Percentiles rank a stretch among this genome's conserved stretches.
Evolutionary conservation across 805 yeast species (phyloP).

Genomic region (Candida palmyrensis): DNA sequence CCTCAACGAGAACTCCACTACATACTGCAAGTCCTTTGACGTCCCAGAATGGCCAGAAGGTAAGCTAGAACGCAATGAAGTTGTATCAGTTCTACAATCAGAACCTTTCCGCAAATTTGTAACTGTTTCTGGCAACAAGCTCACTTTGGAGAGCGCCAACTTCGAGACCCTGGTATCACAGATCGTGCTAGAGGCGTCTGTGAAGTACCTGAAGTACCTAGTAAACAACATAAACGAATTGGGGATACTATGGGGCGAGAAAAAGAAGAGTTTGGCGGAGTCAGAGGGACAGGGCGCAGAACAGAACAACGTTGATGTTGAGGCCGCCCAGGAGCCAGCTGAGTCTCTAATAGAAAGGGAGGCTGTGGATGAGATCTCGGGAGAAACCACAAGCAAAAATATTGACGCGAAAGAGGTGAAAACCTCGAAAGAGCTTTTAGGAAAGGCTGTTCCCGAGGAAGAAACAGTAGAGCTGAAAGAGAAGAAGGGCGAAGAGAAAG

Average conservation of each 20-base stretch:
- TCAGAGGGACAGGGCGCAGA: conserved; percentile 3
- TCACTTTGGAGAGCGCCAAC: conserved; percentile 16
- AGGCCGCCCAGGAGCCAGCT: conserved; percentile 5
- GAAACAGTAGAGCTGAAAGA: conserved; percentile 5
- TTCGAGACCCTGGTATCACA: conserved; percentile 17
- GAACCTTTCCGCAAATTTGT: conserved; percentile 17
- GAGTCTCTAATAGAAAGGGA: conserved; percentile 3
- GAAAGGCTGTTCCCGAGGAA: conserved; percentile 6
- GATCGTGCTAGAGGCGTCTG: conserved; percentile 16
- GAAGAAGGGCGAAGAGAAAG: conserved; percentile 6
- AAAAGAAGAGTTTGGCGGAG: neutral
- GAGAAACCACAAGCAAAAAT: no score
- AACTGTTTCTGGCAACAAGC: conserved; percentile 11
- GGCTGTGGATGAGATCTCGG: conserved; percentile 7
- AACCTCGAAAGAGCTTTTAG: conserved; percentile 6
- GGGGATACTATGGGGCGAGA: conserved; percentile 4
- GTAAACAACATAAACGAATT: conserved; percentile 18
- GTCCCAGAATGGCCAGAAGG: no score
- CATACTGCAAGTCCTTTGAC: no score
- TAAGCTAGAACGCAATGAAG: no score
- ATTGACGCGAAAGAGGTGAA: conserved; percentile 6
- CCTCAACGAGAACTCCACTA: conserved; percentile 5
- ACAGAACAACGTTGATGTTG: conserved; percentile 4
- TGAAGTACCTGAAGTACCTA: conserved; percentile 14
- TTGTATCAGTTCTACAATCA: no score